Evolutionary conservation across 345 rosid genomes (phyloP).

Genomic region (Physaria fendleri): DNA sequence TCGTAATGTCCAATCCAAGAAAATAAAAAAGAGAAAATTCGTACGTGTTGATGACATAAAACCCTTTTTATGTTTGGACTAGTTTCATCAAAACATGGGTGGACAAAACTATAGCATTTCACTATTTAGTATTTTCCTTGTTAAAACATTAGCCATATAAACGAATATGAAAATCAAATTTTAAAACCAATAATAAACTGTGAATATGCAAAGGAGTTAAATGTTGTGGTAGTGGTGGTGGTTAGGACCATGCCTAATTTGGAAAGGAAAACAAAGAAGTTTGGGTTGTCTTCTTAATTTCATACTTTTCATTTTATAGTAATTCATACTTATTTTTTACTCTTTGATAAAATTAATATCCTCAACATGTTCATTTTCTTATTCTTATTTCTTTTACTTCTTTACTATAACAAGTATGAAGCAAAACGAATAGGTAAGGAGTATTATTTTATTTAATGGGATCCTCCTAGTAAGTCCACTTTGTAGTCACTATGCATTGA

Average conservation of each 20-base stretch:
- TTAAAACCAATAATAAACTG: neutral
- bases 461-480: conserved; percentile 10
- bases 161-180: neutral
- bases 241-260: conserved; percentile 20
- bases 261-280: conserved; percentile 21
- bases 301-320: conserved; percentile 19
- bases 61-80: conserved; percentile 16
- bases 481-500: conserved; percentile 10
- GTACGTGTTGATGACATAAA: conserved; percentile 9
- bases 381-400: neutral
- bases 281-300: conserved; percentile 19
- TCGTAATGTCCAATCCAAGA: conserved; percentile 30
- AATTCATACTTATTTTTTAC: neutral
- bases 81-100: conserved; percentile 18
- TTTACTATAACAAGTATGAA: conserved; percentile 1
- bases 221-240: conserved; percentile 10
- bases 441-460: neutral
- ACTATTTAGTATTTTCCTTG: conserved; percentile 14
- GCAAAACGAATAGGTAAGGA: conserved; percentile 15
- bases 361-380: neutral
- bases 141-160: neutral
- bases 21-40: neutral
- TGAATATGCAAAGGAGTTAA: neutral
- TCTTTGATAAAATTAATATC: neutral
- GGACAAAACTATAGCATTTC: conserved; percentile 1